Evolutionary conservation across 106 monocot genomes (phyloP).

Genomic region (Alisma plantagoaquatica): DNA sequence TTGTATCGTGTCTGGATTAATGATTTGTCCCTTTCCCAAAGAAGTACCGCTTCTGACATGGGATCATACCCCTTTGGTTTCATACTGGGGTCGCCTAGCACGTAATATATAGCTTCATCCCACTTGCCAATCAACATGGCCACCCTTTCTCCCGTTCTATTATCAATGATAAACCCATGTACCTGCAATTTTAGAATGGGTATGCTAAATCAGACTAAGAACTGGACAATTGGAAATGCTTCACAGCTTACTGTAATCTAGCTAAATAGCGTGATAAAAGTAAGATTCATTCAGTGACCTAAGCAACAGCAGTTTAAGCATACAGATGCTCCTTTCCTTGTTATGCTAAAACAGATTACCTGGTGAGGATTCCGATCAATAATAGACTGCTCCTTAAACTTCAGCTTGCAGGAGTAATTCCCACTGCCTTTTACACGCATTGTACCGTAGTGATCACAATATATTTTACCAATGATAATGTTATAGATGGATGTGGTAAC

Average conservation of each 20-base stretch:
- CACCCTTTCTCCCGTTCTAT: conserved; percentile 73
- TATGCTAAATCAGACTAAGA: too few relatives aligned
- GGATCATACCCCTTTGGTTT: conserved; percentile 89
- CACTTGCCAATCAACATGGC: conserved; percentile 93
- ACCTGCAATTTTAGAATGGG: conserved; percentile 44
- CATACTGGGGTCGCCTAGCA: conserved; percentile 75
- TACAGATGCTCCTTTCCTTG: too few relatives aligned
- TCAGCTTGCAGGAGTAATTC: conserved; percentile 89
- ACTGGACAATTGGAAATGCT: too few relatives aligned
- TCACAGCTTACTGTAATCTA: too few relatives aligned
- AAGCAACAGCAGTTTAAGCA: too few relatives aligned
- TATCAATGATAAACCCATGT: conserved; percentile 92
- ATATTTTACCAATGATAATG: conserved; percentile 91
- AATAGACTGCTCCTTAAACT: conserved; percentile 93
- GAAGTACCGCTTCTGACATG: conserved; percentile 89
- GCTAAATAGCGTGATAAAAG: too few relatives aligned
- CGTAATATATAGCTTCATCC: conserved; percentile 96
- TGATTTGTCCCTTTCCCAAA: conserved; percentile 80
- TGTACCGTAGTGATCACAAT: conserved; percentile 95
- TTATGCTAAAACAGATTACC: too few relatives aligned
- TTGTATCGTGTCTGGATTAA: conserved; percentile 68
- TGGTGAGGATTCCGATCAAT: conserved; percentile 92
- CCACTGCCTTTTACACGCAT: conserved; percentile 85
- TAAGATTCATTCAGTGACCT: too few relatives aligned
- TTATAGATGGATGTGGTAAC: conserved; percentile 95